Evolutionary conservation across 805 yeast genomes (phyloP).

Genomic region (Crinitomyces ghanaensis): DNA sequence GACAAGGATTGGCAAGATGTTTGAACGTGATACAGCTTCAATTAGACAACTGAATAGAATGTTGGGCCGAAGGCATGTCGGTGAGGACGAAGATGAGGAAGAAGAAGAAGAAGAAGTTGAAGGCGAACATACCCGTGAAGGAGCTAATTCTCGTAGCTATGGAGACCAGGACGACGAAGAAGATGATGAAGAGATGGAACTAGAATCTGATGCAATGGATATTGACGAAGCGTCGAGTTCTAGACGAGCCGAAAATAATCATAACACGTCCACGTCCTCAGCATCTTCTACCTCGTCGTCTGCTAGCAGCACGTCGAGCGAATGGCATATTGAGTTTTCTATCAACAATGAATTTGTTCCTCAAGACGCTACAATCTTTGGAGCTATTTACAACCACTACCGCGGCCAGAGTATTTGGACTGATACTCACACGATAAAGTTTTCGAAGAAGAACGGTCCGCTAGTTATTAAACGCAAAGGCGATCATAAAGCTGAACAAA

Average conservation of each 20-base stretch:
- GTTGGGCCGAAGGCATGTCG: conserved; percentile 6
- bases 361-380: conserved; percentile 60
- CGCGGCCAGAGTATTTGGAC: conserved; percentile 38
- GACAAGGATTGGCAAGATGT: conserved; percentile 13
- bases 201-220: background rate
- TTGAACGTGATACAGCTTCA: conserved; percentile 2
- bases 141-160: too few species aligned
- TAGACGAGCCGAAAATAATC: conserved; percentile 12
- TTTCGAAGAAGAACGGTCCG: conserved; percentile 24
- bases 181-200: background rate
- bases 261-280: conserved; percentile 5
- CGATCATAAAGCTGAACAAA: conserved; percentile 16
- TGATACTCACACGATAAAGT: conserved; percentile 40
- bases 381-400: conserved; percentile 42
- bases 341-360: conserved; percentile 49
- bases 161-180: conserved; percentile 8
- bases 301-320: conserved; percentile 4
- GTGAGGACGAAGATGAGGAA: conserved; percentile 5
- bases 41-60: conserved; percentile 2
- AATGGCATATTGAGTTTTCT: conserved; percentile 43
- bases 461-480: conserved; percentile 6
- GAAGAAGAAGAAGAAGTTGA: conserved; percentile 11
- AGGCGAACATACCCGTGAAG: too few species aligned
- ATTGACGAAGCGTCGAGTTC: conserved; percentile 8
- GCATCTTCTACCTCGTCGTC: background rate